Conservation (phyloP, 345 rosid genomes). For the Eucalyptus paniculata region DNA sequence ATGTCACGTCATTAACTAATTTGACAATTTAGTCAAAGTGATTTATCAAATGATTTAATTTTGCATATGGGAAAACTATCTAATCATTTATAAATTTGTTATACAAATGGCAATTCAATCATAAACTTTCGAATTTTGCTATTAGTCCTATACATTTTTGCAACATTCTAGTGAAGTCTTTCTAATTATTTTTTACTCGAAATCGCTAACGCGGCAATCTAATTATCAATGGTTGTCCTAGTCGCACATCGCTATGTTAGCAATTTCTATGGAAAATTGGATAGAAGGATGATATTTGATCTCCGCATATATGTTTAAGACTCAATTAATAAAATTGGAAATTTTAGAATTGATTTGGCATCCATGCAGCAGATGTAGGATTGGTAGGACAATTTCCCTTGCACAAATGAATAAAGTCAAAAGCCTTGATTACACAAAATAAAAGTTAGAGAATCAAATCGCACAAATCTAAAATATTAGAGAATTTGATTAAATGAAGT, state of each 20-base stretch:
- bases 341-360: no score
- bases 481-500: background rate
- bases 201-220: accelerated
- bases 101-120: accelerated
- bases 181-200: background rate
- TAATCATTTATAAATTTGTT: no score
- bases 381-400: background rate
- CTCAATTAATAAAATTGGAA: background rate
- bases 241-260: accelerated
- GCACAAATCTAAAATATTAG: background rate
- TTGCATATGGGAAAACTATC: accelerated
- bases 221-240: background rate
- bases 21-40: background rate
- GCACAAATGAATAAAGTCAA: background rate
- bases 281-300: background rate
- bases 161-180: background rate
- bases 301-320: accelerated
- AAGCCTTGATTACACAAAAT: background rate
- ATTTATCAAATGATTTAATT: background rate
- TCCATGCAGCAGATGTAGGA: accelerated
- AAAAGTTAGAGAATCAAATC: background rate
- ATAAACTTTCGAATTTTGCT: background rate
- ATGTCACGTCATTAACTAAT: background rate
- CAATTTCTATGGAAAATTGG: no score
- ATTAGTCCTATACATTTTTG: background rate